phyloP scores from a whole-genome alignment of 768 basidiomycete genomes.

The Candolleomyces eurysporus region DNA sequence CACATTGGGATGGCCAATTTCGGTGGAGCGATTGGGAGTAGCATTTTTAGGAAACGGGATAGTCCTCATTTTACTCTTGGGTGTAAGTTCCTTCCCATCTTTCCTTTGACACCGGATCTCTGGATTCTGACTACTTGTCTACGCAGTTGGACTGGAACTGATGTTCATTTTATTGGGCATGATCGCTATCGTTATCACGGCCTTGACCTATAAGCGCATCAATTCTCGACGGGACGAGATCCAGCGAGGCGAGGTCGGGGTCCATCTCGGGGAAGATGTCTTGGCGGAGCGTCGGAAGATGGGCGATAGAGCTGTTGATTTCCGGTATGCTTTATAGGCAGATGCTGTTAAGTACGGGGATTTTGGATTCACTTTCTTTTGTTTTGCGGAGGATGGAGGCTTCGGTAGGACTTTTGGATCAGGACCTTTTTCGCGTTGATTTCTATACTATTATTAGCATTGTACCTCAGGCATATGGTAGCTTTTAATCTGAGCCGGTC shows the following conservation, averaged over 20 bases:
- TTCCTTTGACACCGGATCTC: neutral
- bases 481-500: no score
- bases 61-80: conserved; percentile 60
- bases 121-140: neutral
- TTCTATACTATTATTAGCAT: no score
- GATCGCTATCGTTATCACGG: conserved; percentile 45
- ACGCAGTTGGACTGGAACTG: conserved; percentile 58
- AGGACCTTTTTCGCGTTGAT: no score
- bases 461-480: no score
- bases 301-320: conserved; percentile 64
- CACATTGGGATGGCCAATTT: conserved; percentile 72
- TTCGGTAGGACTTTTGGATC: no score
- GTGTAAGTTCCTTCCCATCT: conserved; percentile 40
- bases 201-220: conserved; percentile 51
- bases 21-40: conserved; percentile 60
- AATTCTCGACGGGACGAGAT: conserved; percentile 50
- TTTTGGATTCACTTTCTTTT: no score
- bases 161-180: conserved; percentile 71
- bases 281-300: conserved; percentile 37
- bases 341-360: no score
- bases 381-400: no score
- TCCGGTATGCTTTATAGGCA: conserved; percentile 46
- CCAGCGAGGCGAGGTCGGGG: conserved; percentile 24
- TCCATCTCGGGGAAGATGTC: conserved; percentile 30
- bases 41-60: conserved; percentile 60